A percentile compares a stretch with the other conserved stretches of the same genome.
These are phyloP conservation scores for Phycomyces nitens DNA, from an alignment of 192 early-diverging fungal genomes.

Conservation along the genomic window DNA sequence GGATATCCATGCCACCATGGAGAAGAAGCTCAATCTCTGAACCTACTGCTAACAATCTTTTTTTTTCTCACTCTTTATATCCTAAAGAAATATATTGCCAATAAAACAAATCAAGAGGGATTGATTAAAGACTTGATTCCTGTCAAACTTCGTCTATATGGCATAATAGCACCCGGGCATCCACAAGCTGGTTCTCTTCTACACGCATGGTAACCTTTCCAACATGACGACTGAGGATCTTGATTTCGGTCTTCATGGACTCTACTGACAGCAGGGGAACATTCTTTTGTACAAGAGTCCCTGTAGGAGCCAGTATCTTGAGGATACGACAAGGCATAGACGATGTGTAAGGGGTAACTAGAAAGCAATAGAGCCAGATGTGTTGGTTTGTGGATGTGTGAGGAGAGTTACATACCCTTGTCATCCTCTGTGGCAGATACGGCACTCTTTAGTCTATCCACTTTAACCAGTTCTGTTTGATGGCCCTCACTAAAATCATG, in stretches of 20 bases:
- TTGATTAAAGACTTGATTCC: background rate
- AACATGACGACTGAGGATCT: slow-evolving; percentile 52
- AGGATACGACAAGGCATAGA: slow-evolving; percentile 64
- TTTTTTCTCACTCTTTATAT: background rate
- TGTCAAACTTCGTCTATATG: slow-evolving; percentile 37
- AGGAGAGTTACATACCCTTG: slow-evolving; percentile 25
- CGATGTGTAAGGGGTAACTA: slow-evolving; percentile 53
- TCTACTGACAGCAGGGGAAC: slow-evolving; percentile 58
- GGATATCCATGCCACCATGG: slow-evolving; percentile 67
- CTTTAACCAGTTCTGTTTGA: slow-evolving; percentile 43
- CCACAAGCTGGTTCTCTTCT: slow-evolving; percentile 55
- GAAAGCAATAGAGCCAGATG: background rate
- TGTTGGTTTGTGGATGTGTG: background rate
- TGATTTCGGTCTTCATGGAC: slow-evolving; percentile 65
- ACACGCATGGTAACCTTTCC: slow-evolving; percentile 51
- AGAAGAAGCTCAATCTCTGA: slow-evolving; percentile 54
- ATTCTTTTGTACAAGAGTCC: slow-evolving; percentile 51
- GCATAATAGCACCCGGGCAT: slow-evolving; percentile 53
- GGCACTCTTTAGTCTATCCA: slow-evolving; percentile 40
- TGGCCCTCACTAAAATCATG: slow-evolving; percentile 45
- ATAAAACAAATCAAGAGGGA: background rate
- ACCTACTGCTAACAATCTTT: slow-evolving; percentile 19
- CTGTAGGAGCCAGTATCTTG: slow-evolving; percentile 49
- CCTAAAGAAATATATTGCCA: slow-evolving; percentile 2
- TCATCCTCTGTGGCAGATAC: slow-evolving; percentile 39